Base-by-base conservation (phyloP, 129 eudicot genomes). In the Heracleum sosnowskyi region DNA sequence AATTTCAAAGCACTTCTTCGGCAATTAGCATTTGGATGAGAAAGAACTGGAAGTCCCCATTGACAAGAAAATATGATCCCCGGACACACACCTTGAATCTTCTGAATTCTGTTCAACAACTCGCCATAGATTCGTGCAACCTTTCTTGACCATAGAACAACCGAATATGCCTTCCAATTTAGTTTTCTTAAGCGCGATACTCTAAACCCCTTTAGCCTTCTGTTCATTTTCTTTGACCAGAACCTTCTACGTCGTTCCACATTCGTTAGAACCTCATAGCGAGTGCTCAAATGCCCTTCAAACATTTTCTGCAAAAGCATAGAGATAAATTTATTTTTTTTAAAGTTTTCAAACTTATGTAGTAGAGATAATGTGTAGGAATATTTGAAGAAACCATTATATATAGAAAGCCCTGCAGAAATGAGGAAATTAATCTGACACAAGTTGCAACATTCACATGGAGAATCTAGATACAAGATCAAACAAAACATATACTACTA, bases 31-130 rank as follows among this genome's bases (percentile, higher is more conserved):
- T 82, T 74, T 12, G 90, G 84, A 86, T 93, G 91, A 81, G 92
- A 87, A 83, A 90, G 90, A 60, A 92, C 91, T 10, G 97, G 93
- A 83, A 92, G 90, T 57, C 96, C 97, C 93, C 91, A 92, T 33
- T 89, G 91, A 47, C 87, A 77, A 35, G 95, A 77, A 81, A 89
- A 84, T 16, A 85, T 77, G 77, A 92, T 83, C 22, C 82, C 79
- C 0, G 91, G 93, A 77, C 86, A 86, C 4, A 79, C 79, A 66
- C 81, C 96, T 39, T 88, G 89, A 57, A 85, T 77, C 80, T 87
- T 88, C 83, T 84, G 77, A 77, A 84, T 29, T 68, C 85, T 80
- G 34, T 84, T 86, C 31, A 86, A 42, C 49, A 86, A 31, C n/a
- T 83, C 89, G 73, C 64, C 85, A 79, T 82, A 89, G 8, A 93